Percentiles rank a stretch among this genome's conserved stretches.
Conservation (phyloP, 139 green algal genomes). For the Axilococcus clingmanii region DNA sequence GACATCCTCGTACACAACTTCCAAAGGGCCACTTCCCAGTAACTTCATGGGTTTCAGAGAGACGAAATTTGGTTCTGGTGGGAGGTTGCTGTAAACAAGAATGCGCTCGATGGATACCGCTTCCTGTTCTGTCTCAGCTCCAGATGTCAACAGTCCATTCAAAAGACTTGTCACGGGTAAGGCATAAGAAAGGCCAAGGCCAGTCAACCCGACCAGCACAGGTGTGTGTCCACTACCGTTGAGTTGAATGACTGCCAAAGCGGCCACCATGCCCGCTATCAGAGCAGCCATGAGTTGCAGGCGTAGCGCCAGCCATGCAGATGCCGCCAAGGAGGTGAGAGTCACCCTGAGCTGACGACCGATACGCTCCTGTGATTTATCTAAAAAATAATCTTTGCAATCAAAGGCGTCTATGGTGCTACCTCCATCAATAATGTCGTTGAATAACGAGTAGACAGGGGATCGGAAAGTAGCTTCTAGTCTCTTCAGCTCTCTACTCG, state of each 20-base stretch:
- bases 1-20: constrained; percentile 42
- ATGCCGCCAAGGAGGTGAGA: constrained; percentile 20
- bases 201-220: constrained; percentile 38
- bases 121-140: constrained; percentile 69
- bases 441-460: constrained; percentile 59
- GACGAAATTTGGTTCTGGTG: neutral
- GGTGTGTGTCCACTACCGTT: constrained; percentile 3
- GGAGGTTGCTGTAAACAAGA: neutral
- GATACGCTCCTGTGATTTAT: constrained; percentile 15
- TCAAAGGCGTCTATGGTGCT: constrained; percentile 41
- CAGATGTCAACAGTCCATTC: constrained; percentile 55
- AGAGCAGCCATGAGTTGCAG: constrained; percentile 70
- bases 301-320: constrained; percentile 60
- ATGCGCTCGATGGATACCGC: constrained; percentile 78
- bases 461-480: constrained; percentile 55
- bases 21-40: neutral
- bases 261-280: constrained; percentile 45
- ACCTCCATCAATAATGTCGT: constrained; percentile 35
- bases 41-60: neutral
- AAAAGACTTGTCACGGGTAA: constrained; percentile 69
- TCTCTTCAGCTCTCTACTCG: constrained; percentile 53
- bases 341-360: constrained; percentile 32
- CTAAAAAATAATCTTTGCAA: constrained; percentile 28
- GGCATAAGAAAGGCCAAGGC: constrained; percentile 65
- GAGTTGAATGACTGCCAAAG: constrained; percentile 29